phyloP scores from a whole-genome alignment of 2,329 filamentous ascomycete genomes.

The Colletotrichum theobromicola region DNA sequence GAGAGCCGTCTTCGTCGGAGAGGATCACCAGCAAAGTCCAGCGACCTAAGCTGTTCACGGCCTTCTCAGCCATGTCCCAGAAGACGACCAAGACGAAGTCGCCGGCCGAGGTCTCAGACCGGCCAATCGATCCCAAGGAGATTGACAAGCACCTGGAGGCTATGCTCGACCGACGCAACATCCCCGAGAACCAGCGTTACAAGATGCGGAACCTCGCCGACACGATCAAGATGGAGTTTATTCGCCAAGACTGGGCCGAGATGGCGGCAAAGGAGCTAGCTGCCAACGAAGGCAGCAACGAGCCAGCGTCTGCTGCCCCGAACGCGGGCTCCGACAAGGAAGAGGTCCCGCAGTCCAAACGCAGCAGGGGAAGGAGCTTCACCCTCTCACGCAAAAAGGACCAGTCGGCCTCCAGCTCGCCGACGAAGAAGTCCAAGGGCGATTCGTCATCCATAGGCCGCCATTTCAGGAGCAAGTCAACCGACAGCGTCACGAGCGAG shows the following conservation, averaged over 20 bases:
- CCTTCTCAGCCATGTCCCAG: slow-evolving; percentile 41
- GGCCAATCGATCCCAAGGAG: slow-evolving; percentile 55
- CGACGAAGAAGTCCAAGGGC: slow-evolving; percentile 76
- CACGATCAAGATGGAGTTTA: slow-evolving; percentile 94
- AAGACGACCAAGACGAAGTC: slow-evolving; percentile 41
- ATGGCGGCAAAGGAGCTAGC: slow-evolving; percentile 55
- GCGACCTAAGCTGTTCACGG: slow-evolving; percentile 43
- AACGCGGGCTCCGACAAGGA: slow-evolving; percentile 43
- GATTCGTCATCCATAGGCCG: slow-evolving; percentile 64
- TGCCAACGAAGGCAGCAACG: slow-evolving; percentile 49
- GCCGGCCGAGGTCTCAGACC: slow-evolving; percentile 51
- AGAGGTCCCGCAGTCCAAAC: slow-evolving; percentile 54
- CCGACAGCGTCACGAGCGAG: slow-evolving; percentile 70
- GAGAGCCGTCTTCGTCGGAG: slow-evolving; percentile 26
- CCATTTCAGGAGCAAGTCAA: slow-evolving; percentile 74
- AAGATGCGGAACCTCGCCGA: slow-evolving; percentile 92
- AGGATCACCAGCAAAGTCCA: slow-evolving; percentile 41
- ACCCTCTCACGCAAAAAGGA: slow-evolving; percentile 71
- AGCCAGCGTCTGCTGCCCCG: slow-evolving; percentile 29
- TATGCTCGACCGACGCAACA: slow-evolving; percentile 84
- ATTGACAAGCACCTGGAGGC: slow-evolving; percentile 65
- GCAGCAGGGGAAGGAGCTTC: slow-evolving; percentile 77
- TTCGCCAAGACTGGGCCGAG: slow-evolving; percentile 84
- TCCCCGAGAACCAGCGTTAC: slow-evolving; percentile 90
- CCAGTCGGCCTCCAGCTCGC: slow-evolving; percentile 63